Evolutionary conservation across 768 basidiomycete species (phyloP), one percentile per base, ranked within the genome.

Genomic region (Suillus cothurnatus): DNA sequence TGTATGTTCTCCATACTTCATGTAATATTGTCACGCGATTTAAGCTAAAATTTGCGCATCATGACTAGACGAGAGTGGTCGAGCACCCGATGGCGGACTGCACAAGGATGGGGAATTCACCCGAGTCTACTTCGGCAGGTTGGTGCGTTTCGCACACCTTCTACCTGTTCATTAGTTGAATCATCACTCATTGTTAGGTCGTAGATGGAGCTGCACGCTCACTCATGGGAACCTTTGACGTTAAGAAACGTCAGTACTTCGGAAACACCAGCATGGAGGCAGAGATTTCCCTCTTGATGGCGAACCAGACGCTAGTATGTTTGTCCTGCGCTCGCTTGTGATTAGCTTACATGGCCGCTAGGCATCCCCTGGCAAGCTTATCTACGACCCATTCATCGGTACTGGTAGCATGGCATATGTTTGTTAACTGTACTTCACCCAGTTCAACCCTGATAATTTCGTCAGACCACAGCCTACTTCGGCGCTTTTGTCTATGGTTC

Each of bases 191-290:
- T 62, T 45, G 57, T 65, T 80, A 85, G 92, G 66, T 89, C 59
- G 79, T 80, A 66, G 84, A 89, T 71, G 90, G 90, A 17, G 81
- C 84, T 32, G 91, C 93, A 0, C 86, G 97, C 6, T 72, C 80
- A 3, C 80, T 96, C 39, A 82, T 94, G 57, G 76, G 79, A 57
- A 84, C 79, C 61, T 97, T 94, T 66, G 90, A 93, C 66, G 91
- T 99, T 58, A 99, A 97, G 76, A 93, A 94, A 70, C 85, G 97
- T 11, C 80, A 81, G 17, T 99, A 92, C 72, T 98, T 88, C 75
- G 97, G 97, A 4, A 99, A 96, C 69, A 99, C 97, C 0, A 93
- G 93, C 71, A 99, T 99, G 97, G 96, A 97, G 70, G 88, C 97
- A 0, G 95, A 98, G 75, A 90, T 98, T 57, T 96, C 95, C 2